A percentile compares a stretch with the other conserved stretches of the same genome.
Conservation (phyloP, 441 rosid genomes). For the Populus hybrid region DNA sequence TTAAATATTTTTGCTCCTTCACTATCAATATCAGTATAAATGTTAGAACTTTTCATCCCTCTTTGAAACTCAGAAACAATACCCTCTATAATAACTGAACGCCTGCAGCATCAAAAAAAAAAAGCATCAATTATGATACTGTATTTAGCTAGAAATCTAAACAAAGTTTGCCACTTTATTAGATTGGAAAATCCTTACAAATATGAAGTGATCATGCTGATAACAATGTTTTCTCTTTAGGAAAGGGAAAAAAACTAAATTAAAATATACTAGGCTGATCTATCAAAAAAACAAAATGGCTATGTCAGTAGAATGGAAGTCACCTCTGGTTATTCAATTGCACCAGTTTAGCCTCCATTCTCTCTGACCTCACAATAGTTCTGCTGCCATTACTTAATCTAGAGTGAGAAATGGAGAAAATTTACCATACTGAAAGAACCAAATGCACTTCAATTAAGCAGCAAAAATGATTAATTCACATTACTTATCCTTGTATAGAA, state of each 20-base stretch:
- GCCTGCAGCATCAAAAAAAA: slow-evolving; percentile 45
- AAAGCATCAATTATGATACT: background rate
- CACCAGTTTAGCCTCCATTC: slow-evolving; percentile 59
- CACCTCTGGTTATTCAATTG: slow-evolving; percentile 60
- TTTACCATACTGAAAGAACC: slow-evolving; percentile 12
- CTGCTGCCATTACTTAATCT: slow-evolving; percentile 62
- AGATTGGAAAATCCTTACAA: background rate
- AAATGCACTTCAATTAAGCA: slow-evolving; percentile 15
- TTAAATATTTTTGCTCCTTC: slow-evolving; percentile 82
- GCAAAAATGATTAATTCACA: slow-evolving; percentile 17
- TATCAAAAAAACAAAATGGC: background rate
- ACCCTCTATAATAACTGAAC: slow-evolving; percentile 61
- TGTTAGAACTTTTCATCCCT: slow-evolving; percentile 34
- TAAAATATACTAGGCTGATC: background rate
- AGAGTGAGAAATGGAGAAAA: slow-evolving; percentile 10
- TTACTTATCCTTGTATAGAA: slow-evolving; percentile 92
- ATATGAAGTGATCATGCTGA: background rate
- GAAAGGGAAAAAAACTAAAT: background rate
- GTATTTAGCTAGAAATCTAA: background rate
- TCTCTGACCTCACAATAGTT: slow-evolving; percentile 84
- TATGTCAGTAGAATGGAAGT: slow-evolving; percentile 6
- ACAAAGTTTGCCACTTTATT: background rate
- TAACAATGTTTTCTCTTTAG: background rate
- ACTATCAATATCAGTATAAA: slow-evolving; percentile 58
- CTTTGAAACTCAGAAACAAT: slow-evolving; percentile 60